A percentile compares a stretch with the other conserved stretches of the same genome.
These are phyloP conservation scores for Lactuca sativa DNA, from an alignment of 129 eudicot genomes.

Conservation along the genomic window DNA sequence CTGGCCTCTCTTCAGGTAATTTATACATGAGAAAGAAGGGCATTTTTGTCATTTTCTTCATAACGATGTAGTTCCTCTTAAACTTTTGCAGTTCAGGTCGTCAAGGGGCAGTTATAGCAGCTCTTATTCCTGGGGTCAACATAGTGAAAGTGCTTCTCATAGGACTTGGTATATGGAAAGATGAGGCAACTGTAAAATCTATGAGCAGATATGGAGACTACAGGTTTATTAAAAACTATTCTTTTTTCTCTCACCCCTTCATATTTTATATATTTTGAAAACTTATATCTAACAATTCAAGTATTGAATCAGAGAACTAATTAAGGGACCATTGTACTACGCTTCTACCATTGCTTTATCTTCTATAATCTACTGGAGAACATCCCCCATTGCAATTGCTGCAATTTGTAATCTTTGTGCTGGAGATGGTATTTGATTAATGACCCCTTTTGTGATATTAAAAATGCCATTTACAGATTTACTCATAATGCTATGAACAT, in stretches of 20 bases:
- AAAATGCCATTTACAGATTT: not conserved
- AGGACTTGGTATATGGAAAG: constrained; percentile 89
- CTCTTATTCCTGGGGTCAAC: constrained; percentile 74
- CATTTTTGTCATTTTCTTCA: constrained; percentile 13
- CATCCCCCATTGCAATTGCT: constrained; percentile 68
- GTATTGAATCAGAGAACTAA: constrained; percentile 56
- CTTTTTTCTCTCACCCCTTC: not conserved
- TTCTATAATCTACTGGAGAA: constrained; percentile 60
- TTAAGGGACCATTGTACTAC: constrained; percentile 73
- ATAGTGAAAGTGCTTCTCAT: constrained; percentile 73
- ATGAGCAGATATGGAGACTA: constrained; percentile 88
- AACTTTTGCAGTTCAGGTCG: constrained; percentile 61
- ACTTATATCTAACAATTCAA: too few species aligned
- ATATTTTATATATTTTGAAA: too few species aligned
- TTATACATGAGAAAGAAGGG: not conserved
- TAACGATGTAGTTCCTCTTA: constrained; percentile 25
- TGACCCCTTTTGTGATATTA: constrained; percentile 3
- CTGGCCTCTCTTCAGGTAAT: constrained; percentile 99
- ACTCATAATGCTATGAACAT: not conserved
- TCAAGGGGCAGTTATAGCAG: constrained; percentile 79
- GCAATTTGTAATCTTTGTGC: constrained; percentile 81
- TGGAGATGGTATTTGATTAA: constrained; percentile 56
- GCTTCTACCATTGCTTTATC: constrained; percentile 66
- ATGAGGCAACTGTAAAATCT: constrained; percentile 86
- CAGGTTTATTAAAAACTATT: constrained; percentile 42